Percentiles rank a stretch among this genome's conserved stretches.
Conservation (phyloP, 1,139 yeast species). For the Pichia sp. region DNA sequence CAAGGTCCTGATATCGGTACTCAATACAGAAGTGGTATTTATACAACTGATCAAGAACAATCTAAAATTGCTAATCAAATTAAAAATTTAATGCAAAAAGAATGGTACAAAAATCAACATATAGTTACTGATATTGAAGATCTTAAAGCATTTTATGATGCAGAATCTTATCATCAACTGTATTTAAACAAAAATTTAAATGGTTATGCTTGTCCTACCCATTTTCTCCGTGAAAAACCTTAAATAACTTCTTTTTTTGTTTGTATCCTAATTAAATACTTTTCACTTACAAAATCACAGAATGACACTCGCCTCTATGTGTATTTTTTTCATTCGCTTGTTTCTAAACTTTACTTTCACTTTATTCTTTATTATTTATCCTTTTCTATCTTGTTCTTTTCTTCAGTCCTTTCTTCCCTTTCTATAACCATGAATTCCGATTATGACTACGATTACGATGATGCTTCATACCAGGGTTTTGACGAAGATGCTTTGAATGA, state of each 20-base stretch:
- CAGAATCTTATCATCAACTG: slow-evolving; percentile 86
- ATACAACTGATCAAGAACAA: slow-evolving; percentile 53
- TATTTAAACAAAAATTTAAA: slow-evolving; percentile 72
- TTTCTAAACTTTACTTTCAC: no score
- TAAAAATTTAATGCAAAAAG: slow-evolving; percentile 37
- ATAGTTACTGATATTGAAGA: slow-evolving; percentile 69
- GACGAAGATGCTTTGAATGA: slow-evolving; percentile 16
- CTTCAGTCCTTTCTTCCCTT: neutral
- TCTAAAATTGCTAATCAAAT: slow-evolving; percentile 37
- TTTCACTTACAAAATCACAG: no score
- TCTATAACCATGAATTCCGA: slow-evolving; percentile 11
- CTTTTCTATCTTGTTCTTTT: neutral
- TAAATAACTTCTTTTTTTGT: no score
- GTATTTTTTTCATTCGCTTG: no score
- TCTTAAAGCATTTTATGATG: slow-evolving; percentile 70
- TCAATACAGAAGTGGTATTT: slow-evolving; percentile 78
- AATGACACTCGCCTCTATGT: neutral
- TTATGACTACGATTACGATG: slow-evolving; percentile 11
- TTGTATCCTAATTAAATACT: slow-evolving; percentile 42
- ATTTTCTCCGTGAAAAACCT: slow-evolving; percentile 46
- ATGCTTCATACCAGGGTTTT: slow-evolving; percentile 6
- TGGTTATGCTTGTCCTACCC: slow-evolving; percentile 88
- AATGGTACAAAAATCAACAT: slow-evolving; percentile 42
- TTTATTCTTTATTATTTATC: no score
- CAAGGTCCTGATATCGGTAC: slow-evolving; percentile 85